These are phyloP conservation scores for Nectriaceae sp. DNA, from an alignment of 2,329 filamentous ascomycete species.

Conservation along the genomic window DNA sequence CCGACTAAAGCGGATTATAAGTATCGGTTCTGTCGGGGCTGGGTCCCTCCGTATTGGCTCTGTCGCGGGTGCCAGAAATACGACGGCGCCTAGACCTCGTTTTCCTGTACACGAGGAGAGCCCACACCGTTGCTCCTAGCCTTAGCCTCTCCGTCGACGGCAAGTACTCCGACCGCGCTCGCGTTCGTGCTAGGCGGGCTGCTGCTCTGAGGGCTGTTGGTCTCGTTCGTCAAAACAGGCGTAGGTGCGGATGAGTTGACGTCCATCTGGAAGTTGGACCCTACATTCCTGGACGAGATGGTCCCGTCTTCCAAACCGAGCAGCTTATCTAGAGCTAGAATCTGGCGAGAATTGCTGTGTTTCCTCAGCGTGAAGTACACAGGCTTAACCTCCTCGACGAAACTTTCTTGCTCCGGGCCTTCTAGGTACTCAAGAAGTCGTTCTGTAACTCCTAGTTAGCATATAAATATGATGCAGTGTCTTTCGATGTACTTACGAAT, in stretches of 20 bases:
- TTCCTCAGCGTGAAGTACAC: conserved; percentile 65
- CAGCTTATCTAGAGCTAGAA: conserved; percentile 38
- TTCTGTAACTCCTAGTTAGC: conserved; percentile 54
- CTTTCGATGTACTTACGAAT: conserved; percentile 72
- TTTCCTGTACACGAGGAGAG: conserved; percentile 30
- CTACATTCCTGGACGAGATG: conserved; percentile 24
- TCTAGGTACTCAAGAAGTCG: conserved; percentile 71
- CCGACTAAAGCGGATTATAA: no score
- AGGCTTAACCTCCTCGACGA: conserved; percentile 65
- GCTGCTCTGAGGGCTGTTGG: conserved; percentile 69
- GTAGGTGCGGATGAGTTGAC: conserved; percentile 60
- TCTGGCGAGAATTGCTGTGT: conserved; percentile 65
- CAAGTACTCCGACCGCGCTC: conserved; percentile 49
- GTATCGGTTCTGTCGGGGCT: no score
- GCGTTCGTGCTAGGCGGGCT: conserved; percentile 64
- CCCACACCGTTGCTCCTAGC: conserved; percentile 11
- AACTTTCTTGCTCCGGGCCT: conserved; percentile 57
- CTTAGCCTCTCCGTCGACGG: conserved; percentile 31
- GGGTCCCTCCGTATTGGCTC: no score
- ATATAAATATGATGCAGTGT: background rate
- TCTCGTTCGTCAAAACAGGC: conserved; percentile 67
- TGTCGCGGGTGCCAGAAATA: no score
- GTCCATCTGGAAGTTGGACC: conserved; percentile 42
- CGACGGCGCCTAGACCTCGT: conserved; percentile 30
- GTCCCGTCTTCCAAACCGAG: conserved; percentile 27